Conservation (phyloP, 2,329 filamentous ascomycete genomes). For the Ophiostoma ulmi region DNA sequence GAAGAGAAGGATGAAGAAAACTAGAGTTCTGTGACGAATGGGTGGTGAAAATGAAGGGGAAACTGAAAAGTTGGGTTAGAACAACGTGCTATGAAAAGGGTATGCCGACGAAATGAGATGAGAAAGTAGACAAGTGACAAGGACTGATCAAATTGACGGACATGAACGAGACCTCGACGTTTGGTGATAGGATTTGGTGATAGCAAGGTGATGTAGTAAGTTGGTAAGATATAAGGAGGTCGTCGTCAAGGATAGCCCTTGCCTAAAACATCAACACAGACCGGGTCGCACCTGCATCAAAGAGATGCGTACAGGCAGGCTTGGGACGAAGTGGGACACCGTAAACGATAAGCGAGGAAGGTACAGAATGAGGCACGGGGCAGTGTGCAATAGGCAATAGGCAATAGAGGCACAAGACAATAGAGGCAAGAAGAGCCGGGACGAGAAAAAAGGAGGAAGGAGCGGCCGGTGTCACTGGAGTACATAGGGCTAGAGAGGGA, state of each 20-base stretch:
- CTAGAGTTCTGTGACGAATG: background rate
- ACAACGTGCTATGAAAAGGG: background rate
- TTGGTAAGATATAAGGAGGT: background rate
- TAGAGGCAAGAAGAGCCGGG: background rate
- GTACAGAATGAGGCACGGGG: background rate
- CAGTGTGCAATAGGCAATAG: background rate
- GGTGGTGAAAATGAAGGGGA: background rate
- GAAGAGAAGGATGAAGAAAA: background rate
- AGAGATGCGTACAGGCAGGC: background rate
- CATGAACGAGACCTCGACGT: background rate
- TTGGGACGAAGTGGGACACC: background rate
- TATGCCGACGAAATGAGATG: background rate
- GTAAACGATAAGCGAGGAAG: constrained; percentile 7
- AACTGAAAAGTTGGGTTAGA: background rate
- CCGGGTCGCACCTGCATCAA: constrained; percentile 1
- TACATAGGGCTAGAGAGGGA: background rate
- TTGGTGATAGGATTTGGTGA: background rate
- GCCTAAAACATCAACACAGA: background rate
- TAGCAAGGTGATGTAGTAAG: background rate
- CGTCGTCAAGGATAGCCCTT: constrained; percentile 5
- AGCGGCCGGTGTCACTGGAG: background rate
- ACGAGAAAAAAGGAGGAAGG: background rate
- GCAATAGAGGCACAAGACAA: background rate
- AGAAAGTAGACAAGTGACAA: background rate
- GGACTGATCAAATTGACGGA: background rate